Percentiles rank a stretch among this genome's conserved stretches.
Evolutionary conservation across 164 flowering plant species (phyloP).

Genomic region (Akebia trifoliata): DNA sequence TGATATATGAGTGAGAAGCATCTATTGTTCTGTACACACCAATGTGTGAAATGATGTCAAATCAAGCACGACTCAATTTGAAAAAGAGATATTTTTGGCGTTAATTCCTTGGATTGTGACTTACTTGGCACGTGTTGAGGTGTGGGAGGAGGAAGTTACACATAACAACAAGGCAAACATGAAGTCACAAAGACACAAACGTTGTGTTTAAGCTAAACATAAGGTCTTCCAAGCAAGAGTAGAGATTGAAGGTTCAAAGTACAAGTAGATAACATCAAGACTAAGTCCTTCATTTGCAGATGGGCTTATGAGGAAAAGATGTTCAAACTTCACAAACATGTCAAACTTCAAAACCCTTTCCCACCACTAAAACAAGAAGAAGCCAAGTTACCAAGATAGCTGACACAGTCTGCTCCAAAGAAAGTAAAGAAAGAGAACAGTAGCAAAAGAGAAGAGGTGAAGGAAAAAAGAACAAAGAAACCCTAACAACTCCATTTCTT

Average conservation of each 20-base stretch:
- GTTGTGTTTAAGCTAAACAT: not conserved
- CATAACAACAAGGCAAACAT: too few relatives aligned
- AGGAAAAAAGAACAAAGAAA: conserved; percentile 7
- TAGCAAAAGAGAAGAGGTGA: conserved; percentile 4
- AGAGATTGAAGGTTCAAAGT: conserved; percentile 1
- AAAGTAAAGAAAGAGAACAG: conserved; percentile 5
- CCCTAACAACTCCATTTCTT: conserved; percentile 16
- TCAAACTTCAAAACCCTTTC: conserved; percentile 4
- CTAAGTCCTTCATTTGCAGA: conserved; percentile 5
- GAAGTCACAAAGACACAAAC: too few relatives aligned
- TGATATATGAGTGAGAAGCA: too few relatives aligned
- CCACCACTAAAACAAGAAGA: not conserved
- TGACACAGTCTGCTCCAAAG: conserved; percentile 5
- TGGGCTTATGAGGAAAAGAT: conserved; percentile 1
- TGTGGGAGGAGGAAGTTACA: too few relatives aligned
- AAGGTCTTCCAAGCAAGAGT: not conserved
- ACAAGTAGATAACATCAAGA: not conserved
- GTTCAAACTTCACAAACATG: conserved; percentile 8
- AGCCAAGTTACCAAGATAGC: conserved; percentile 1
- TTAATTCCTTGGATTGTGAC: too few relatives aligned
- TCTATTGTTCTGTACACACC: too few relatives aligned
- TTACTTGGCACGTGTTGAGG: too few relatives aligned
- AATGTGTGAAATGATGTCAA: too few relatives aligned
- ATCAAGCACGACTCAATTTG: too few relatives aligned
- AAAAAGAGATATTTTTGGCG: too few relatives aligned